Evolutionary conservation across 192 early-diverging fungal species (phyloP).

Genomic region (Chytriomyces sp.): DNA sequence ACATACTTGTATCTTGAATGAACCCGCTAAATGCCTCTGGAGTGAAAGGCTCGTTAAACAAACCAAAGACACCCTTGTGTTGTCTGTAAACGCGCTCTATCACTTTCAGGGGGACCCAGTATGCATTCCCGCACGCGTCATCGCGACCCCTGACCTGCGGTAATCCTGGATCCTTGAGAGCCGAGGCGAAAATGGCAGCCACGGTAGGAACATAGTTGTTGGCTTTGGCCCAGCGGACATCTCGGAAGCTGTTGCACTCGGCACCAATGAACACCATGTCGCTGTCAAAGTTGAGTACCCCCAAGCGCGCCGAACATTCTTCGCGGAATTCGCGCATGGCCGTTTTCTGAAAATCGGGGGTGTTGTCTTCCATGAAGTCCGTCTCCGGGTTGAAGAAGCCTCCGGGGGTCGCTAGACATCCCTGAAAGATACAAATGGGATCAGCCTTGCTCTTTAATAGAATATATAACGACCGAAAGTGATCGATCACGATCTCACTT

Average conservation of each 20-base stretch:
- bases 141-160: constrained; percentile 1
- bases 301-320: constrained; percentile 13
- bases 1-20: not conserved
- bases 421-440: too few relatives aligned
- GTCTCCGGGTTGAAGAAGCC: constrained; percentile 12
- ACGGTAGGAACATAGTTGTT: constrained; percentile 18
- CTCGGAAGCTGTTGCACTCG: constrained; percentile 23
- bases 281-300: not conserved
- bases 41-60: constrained; percentile 2
- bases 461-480: too few relatives aligned
- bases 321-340: constrained; percentile 21
- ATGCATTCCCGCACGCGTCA: constrained; percentile 27
- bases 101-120: constrained; percentile 14
- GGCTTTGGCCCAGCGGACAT: constrained; percentile 15
- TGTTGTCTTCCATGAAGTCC: not conserved
- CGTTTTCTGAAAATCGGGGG: constrained; percentile 2
- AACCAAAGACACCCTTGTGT: not conserved
- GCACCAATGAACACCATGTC: not conserved
- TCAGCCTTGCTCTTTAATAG: too few relatives aligned
- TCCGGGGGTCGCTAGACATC: constrained; percentile 22
- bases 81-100: not conserved
- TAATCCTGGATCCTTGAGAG: not conserved
- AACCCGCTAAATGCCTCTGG: not conserved
- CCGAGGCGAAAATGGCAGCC: not conserved
- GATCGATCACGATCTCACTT: too few relatives aligned